A percentile compares a stretch with the other conserved stretches of the same genome.
These are phyloP conservation scores for Zalaria sp. DNA, from an alignment of 2,329 filamentous ascomycete genomes.

Conservation along the genomic window DNA sequence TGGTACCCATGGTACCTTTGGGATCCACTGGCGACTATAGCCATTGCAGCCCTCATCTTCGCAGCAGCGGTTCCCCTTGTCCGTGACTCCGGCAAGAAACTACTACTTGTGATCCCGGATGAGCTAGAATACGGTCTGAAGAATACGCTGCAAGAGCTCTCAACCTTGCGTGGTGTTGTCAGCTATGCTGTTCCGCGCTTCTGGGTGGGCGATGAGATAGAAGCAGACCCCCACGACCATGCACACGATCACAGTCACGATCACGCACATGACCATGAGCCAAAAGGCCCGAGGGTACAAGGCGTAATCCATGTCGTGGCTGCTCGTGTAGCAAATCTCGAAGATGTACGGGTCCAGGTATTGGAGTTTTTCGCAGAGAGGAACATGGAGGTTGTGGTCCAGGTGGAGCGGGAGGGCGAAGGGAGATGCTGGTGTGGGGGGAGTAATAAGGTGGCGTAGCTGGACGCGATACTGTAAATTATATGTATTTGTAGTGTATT, in stretches of 20 bases:
- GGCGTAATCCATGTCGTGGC: slow-evolving; percentile 82
- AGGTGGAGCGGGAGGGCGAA: slow-evolving; percentile 78
- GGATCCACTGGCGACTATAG: slow-evolving; percentile 84
- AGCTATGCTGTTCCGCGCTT: slow-evolving; percentile 81
- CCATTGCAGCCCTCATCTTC: slow-evolving; percentile 88
- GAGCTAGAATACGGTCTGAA: slow-evolving; percentile 78
- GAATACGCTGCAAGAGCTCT: slow-evolving; percentile 71
- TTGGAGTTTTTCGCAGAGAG: slow-evolving; percentile 54
- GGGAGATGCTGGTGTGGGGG: slow-evolving; percentile 48
- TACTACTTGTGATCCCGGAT: slow-evolving; percentile 74
- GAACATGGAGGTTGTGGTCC: slow-evolving; percentile 69
- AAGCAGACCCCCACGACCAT: slow-evolving; percentile 16
- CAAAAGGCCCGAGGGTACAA: slow-evolving; percentile 38
- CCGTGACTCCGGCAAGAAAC: slow-evolving; percentile 63
- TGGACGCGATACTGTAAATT: no score
- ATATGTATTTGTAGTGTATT: no score
- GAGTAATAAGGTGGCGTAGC: slow-evolving; percentile 14
- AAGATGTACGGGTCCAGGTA: slow-evolving; percentile 73
- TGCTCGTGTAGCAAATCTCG: slow-evolving; percentile 54
- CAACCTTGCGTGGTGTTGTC: slow-evolving; percentile 67
- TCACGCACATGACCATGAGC: slow-evolving; percentile 14
- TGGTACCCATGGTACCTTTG: slow-evolving; percentile 84
- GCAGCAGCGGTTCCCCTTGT: slow-evolving; percentile 84
- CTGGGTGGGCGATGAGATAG: slow-evolving; percentile 65
- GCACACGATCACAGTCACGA: slow-evolving; percentile 14